Base-by-base conservation (phyloP, 331 rosid species). In the Dryas integrifolia region DNA sequence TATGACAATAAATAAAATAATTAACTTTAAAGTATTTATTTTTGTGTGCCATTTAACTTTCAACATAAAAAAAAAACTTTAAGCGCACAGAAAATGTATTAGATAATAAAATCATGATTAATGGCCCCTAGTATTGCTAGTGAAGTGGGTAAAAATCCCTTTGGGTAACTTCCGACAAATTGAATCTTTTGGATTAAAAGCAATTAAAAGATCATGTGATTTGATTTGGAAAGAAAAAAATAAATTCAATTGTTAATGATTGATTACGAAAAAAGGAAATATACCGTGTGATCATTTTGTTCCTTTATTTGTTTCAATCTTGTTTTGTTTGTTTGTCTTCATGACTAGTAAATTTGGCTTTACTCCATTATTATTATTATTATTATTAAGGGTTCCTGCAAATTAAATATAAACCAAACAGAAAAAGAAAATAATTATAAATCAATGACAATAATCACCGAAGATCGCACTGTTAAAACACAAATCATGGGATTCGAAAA, bases 401-500 rank as follows among this genome's bases (percentile, higher is more conserved):
- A 72, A 72, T 58, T 46, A 67, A 49, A 55, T 41, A 7, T 72
- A 26, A 16, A 21, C 30, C 6, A 21, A 55, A 40, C 10, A 53
- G 21, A n/a, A 48, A 63, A 47, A 13, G 30, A 80, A 80, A 83
- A 87, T 83, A 90, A 88, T 85, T 86, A 76, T 83, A 86, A 80
- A 87, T 87, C 77, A 85, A 84, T 83, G 78, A 9, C 80, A 69
- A 85, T 88, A 80, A 90, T 88, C 76, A 74, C 88, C 76, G 24
- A 49, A 72, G 78, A 85, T 85, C 80, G 50, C 76, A 80, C 76
- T 82, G 80, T 81, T 82, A 75, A 83, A 83, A 80, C 88, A 77
- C 43, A 78, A 83, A 86, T 92, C 52, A 88, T 92, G 88, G 89
- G 89, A 86, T 88, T 80, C 88, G 76, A 82, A 78, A 87, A 78